A percentile compares a stretch with the other conserved stretches of the same genome.
These are phyloP conservation scores for Arachnomyces sp. DNA, from an alignment of 2,329 filamentous ascomycete genomes.

Conservation along the genomic window DNA sequence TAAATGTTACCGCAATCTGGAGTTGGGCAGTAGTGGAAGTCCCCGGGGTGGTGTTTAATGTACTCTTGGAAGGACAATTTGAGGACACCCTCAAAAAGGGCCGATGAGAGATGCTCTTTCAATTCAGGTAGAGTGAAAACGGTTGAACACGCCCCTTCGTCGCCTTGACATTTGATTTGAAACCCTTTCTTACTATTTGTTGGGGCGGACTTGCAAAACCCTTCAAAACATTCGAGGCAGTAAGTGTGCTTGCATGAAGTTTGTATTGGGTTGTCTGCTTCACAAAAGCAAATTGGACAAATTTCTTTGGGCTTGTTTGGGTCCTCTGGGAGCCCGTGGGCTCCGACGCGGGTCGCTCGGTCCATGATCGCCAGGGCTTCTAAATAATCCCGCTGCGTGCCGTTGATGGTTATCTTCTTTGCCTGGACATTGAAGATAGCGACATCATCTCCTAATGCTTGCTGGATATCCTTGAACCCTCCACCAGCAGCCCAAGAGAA, in stretches of 20 bases:
- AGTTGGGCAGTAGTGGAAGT: conserved; percentile 35
- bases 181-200: conserved; percentile 8
- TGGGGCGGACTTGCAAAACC: conserved; percentile 13
- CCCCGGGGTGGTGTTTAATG: conserved; percentile 23
- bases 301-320: too few species aligned
- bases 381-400: conserved; percentile 13
- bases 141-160: conserved; percentile 12
- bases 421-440: conserved; percentile 14
- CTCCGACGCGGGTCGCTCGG: not conserved
- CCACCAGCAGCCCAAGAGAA: conserved; percentile 14
- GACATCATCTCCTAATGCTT: conserved; percentile 12
- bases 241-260: conserved; percentile 16
- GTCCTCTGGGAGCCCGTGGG: too few species aligned
- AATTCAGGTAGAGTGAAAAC: conserved; percentile 15
- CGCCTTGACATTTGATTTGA: conserved; percentile 15
- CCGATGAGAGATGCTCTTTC: conserved; percentile 21
- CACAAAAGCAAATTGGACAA: conserved; percentile 16
- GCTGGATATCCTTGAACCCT: conserved; percentile 13
- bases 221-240: conserved; percentile 14
- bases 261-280: conserved; percentile 11
- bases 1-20: conserved; percentile 39
- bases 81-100: conserved; percentile 31
- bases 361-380: conserved; percentile 11
- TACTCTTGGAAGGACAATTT: conserved; percentile 29
- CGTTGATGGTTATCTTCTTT: conserved; percentile 13